Evolutionary conservation across 2,329 filamentous ascomycete species (phyloP), one percentile per base, ranked within the genome.

Genomic region (Elsinoe perseae): DNA sequence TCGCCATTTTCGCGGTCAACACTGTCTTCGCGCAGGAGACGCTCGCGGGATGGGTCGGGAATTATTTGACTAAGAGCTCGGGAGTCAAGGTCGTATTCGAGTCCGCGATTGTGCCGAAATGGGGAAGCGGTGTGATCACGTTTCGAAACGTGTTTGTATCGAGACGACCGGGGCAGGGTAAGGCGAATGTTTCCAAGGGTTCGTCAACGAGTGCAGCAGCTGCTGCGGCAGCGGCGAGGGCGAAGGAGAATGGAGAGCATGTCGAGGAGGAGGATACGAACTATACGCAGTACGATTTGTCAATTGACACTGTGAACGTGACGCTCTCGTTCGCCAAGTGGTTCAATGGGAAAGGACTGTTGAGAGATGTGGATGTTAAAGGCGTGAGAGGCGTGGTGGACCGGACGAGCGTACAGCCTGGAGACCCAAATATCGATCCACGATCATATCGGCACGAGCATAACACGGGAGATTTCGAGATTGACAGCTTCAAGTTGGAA

Each of bases 1-100:
- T 97, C 56, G 74, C 92, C 16, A 95, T 98, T 56, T 81, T 95
- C 62, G 82, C 88, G 7, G 89, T 97, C 66, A 98, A 98, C 70
- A 97, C 92, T 0, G 90, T 97, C 28, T 87, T 97, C 72, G 93
- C 93, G 2, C 93, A 98, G 77, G 93, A 98, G 82, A 95, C 89
- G 3, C 77, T 98, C 27, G 93, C 92, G 20, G 82, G 87, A 65
- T 95, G 89, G 87, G 82, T 97, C 50, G 93, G 93, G 14, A 95
- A 96, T 70, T 96, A 97, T 70, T 76, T 98, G 23, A 98, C 93
- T 2, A 84, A 92, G 67, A 95, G 91, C 16, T 93, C 91, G 7
- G 93, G 93, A 4, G 78, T 97, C 48, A 93, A 90, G 36, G 88
- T 98, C 28, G 86, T 98, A 55, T 98, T 98, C 68, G 93, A 98